Conservation (phyloP, 495 filamentous ascomycete species). For the Aspergillus carlsbadensis region DNA sequence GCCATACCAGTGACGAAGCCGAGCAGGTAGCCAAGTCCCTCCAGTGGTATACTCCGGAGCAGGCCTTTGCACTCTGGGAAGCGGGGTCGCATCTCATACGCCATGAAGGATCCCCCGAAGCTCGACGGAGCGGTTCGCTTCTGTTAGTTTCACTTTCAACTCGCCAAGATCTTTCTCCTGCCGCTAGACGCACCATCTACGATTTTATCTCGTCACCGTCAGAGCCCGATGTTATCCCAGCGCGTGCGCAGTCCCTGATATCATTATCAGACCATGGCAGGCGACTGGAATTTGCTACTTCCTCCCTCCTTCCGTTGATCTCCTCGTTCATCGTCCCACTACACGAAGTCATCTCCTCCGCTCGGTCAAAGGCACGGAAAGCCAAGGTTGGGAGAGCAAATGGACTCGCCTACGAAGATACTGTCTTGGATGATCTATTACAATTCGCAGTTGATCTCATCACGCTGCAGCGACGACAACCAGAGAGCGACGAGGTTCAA, state of each 20-base stretch:
- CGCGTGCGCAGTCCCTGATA: constrained; percentile 41
- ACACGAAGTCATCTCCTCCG: constrained; percentile 36
- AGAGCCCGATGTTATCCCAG: constrained; percentile 40
- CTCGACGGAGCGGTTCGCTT: constrained; percentile 35
- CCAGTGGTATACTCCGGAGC: constrained; percentile 40
- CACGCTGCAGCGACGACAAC: constrained; percentile 78
- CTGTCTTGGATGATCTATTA: constrained; percentile 66
- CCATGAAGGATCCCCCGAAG: constrained; percentile 37
- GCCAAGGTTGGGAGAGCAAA: constrained; percentile 47
- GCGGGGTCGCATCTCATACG: constrained; percentile 40
- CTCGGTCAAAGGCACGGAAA: constrained; percentile 48
- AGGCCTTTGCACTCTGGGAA: constrained; percentile 44
- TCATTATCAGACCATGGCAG: constrained; percentile 47
- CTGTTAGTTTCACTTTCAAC: constrained; percentile 39
- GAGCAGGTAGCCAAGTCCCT: constrained; percentile 35
- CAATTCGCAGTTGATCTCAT: constrained; percentile 75
- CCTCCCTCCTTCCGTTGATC: constrained; percentile 41
- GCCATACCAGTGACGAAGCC: constrained; percentile 42
- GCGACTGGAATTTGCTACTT: constrained; percentile 43
- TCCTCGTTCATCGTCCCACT: constrained; percentile 43
- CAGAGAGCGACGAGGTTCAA: constrained; percentile 64
- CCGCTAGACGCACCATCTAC: constrained; percentile 35
- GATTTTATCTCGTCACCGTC: constrained; percentile 37
- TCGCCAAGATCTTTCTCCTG: constrained; percentile 43
- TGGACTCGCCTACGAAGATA: constrained; percentile 57